Conservation (phyloP, 257 asterid genomes). For the Apocynum venetum region DNA sequence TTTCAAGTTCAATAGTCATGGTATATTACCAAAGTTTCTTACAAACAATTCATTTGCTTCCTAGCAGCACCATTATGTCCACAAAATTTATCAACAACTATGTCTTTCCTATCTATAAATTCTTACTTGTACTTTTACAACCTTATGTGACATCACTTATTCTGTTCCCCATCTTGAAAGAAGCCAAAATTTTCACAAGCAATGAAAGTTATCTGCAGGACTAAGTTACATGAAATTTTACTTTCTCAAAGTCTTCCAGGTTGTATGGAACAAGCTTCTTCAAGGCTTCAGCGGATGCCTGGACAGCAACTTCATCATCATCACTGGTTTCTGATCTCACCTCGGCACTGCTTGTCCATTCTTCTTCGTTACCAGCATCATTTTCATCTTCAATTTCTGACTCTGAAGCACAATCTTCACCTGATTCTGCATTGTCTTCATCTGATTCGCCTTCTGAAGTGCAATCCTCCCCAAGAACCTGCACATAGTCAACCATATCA, state of each 20-base stretch:
- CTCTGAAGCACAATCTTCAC: constrained; percentile 57
- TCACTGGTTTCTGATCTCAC: constrained; percentile 68
- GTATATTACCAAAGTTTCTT: not conserved
- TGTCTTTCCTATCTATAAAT: not conserved
- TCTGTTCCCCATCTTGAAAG: not conserved
- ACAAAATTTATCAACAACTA: not conserved
- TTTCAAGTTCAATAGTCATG: not conserved
- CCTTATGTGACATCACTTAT: not conserved
- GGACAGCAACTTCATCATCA: constrained; percentile 67
- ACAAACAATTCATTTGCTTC: not conserved
- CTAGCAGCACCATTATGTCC: not conserved
- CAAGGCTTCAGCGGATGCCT: constrained; percentile 66
- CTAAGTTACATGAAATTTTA: constrained; percentile 14
- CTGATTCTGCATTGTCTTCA: constrained; percentile 56
- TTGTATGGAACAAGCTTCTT: constrained; percentile 64
- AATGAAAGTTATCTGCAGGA: not conserved
- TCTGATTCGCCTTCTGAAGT: constrained; percentile 73
- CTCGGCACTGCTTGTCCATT: constrained; percentile 70
- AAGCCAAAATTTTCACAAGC: not conserved
- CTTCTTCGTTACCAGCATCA: constrained; percentile 73
- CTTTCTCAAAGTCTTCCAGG: constrained; percentile 85
- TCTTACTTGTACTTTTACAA: not conserved
- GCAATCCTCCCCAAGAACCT: constrained; percentile 75
- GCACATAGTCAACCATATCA: constrained; percentile 4
- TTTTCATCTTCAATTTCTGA: constrained; percentile 81